Evolutionary conservation across 805 yeast species (phyloP), one percentile per base, ranked within the genome.

Genomic region (Kodamaea lidongshanica): DNA sequence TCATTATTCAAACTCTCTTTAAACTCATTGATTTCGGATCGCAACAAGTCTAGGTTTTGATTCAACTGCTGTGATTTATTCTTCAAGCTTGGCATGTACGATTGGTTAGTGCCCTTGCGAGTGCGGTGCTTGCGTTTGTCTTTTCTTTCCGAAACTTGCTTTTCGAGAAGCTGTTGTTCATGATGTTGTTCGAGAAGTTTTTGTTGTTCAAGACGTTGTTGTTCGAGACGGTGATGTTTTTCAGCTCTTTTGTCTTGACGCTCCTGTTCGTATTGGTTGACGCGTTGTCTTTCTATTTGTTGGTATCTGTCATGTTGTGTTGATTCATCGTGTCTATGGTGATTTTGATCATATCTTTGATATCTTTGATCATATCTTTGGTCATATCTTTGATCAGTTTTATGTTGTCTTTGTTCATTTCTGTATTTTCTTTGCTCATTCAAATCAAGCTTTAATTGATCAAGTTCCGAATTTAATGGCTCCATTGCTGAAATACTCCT

Each of bases 21-120:
- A 37, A 64, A 64, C 34, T 64, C 69, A 37, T 64, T 63, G 37
- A 64, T 62, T 38, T 64, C 70, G 15, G 55, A 50, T 28, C 70
- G 38, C 30, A 64, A 49, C 35, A 64, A 40, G 33, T 62, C 66
- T 29, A 64, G 45, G 32, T 64, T 61, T 30, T 63, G 65, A 30
- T 61, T 60, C 46, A 63, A 52, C 30, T 63, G 58, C 12, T 43
- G 40, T 0, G 65, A 46, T 40, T 59, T 58, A 28, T 44, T 42
- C 17, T 52, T 38, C 16, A 26, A 19, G 4, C 33, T 12, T 6
- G 44, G 33, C 4, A 25, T 28, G n/a, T 19, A 20, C 13, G 28
- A 37, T 23, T 9, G 40, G 40, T 19, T 28, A 30, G 11, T 34
- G 35, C 8, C n/a, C n/a, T n/a, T n/a, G n/a, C n/a, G n/a, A n/a